A percentile compares a stretch with the other conserved stretches of the same genome.
Conservation (phyloP, 108 stramenopile species). For the Nitzschia palea region DNA sequence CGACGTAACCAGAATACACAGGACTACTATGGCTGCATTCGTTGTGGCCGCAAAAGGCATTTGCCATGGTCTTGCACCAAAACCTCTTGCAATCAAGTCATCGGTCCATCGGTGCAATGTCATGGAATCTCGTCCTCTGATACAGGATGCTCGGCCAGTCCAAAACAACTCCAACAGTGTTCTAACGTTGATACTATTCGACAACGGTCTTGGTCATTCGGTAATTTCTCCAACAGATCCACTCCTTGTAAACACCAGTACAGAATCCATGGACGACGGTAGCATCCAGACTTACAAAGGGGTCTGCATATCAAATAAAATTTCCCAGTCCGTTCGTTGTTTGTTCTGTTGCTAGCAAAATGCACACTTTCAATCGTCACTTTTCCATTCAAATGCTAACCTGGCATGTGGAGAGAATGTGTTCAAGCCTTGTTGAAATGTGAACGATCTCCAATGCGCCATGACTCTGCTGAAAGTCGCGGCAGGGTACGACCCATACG, state of each 20-base stretch:
- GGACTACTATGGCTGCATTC: slow-evolving; percentile 84
- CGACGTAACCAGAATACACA: slow-evolving; percentile 63
- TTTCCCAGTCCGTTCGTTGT: too few species aligned
- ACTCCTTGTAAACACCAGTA: slow-evolving; percentile 95
- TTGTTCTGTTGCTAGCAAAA: too few species aligned
- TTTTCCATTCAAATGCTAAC: too few species aligned
- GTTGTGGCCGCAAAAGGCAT: slow-evolving; percentile 95
- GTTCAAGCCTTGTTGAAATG: slow-evolving; percentile 65
- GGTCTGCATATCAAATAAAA: slow-evolving; percentile 10
- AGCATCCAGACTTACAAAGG: slow-evolving; percentile 90
- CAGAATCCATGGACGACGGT: slow-evolving; percentile 95
- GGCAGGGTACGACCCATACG: too few species aligned
- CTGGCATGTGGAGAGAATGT: slow-evolving; percentile 85
- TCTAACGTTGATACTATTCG: slow-evolving; percentile 65
- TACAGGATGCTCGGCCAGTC: slow-evolving; percentile 8
- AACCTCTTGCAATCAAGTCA: slow-evolving; percentile 75
- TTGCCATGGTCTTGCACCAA: slow-evolving; percentile 93
- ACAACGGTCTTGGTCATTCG: slow-evolving; percentile 39
- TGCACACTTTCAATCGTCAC: too few species aligned
- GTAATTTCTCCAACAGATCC: slow-evolving; percentile 70
- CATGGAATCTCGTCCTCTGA: neutral
- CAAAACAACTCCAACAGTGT: slow-evolving; percentile 43
- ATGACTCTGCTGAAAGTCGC: neutral
- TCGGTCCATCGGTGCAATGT: neutral
- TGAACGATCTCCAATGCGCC: too few species aligned